Evolutionary conservation across 495 filamentous ascomycete species (phyloP), one percentile per base, ranked within the genome.

Genomic region (Aspergillus nidulans): DNA sequence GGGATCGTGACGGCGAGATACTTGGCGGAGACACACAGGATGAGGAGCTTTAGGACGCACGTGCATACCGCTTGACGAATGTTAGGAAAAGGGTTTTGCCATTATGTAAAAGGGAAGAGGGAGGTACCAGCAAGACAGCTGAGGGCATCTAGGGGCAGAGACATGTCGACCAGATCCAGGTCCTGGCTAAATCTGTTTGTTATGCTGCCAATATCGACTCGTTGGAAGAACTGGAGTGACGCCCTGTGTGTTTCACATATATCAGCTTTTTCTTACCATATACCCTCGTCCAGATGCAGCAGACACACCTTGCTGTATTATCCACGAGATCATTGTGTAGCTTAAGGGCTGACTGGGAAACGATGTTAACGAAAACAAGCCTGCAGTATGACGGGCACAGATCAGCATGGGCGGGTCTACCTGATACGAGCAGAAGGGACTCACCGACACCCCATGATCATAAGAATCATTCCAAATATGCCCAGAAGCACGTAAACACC

Each of bases 141-240:
- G 10, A 56, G 6, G 6, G 34, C 48, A 1, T 24, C n/a, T 10
- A 65, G 28, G n/a, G 73, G 71, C 18, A 74, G 55, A n/a, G 52
- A 52, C 59, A 65, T 63, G 50, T 80, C 77, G 10, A 81, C 67
- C 16, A 77, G 61, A 4, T 59, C 58, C 30, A 79, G 62, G 57
- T 81, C 77, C 51, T 68, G 60, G 38, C 58, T 63, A 52, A 68
- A 68, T 40, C 53, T 18, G 43, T 61, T 56, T 6, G 55, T 47
- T 13, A 56, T 49, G 4, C 28, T 52, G 9, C 63, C 60, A 10
- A 51, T 53, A 20, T 55, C 53, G 3, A 30, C 68, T 10, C 41
- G 16, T 26, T 58, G 55, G 43, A 64, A 59, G 34, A 74, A 61
- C 3, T 49, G 64, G 41, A 58, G 51, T 7, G 73, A 63, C 8